Evolutionary conservation across 768 basidiomycete genomes (phyloP), one percentile per base, ranked within the genome.

Genomic region (Podaxis sp.): DNA sequence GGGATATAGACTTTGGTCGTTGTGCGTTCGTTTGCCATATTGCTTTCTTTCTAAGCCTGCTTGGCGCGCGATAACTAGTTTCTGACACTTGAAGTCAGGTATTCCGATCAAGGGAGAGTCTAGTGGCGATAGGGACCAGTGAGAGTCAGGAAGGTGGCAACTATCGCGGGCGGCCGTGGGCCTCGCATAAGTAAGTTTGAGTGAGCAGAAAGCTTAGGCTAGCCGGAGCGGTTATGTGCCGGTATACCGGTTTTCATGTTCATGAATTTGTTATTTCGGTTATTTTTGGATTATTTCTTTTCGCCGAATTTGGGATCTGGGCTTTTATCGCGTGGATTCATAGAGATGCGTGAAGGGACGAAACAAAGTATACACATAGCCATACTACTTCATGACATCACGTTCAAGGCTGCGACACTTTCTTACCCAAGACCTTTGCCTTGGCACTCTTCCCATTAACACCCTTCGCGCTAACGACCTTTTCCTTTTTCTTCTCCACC

Each of bases 401-500:
- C 33, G 33, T 33, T 68, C 57, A 74, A 70, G 66, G 73, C 67
- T 77, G 75, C 2, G 72, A 76, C 55, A 70, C 77, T 71, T 83
- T 86, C 70, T 78, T 87, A 40, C 87, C 87, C 40, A 87, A 71
- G 58, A 88, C 64, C 48, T 71, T 73, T 63, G 79, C 76, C 77
- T 89, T 89, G 40, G 80, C 82, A 61, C 82, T 84, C 72, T 82
- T 84, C 17, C 36, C 24, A 26, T 41, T 56, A 3, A 38, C 33
- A 30, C 76, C 74, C 65, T 75, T 77, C 56, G 70, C 63, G 62
- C 75, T 74, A 10, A 73, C 66, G 20, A 78, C 51, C 56, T 77
- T 75, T 56, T 76, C 80, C 73, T 87, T 88, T 75, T 90, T 90
- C 77, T 83, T 87, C 72, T 83, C 83, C 2, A 78, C 78, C 52